Evolutionary conservation across 306 rosid genomes (phyloP).

Genomic region (Inga oerstediana): DNA sequence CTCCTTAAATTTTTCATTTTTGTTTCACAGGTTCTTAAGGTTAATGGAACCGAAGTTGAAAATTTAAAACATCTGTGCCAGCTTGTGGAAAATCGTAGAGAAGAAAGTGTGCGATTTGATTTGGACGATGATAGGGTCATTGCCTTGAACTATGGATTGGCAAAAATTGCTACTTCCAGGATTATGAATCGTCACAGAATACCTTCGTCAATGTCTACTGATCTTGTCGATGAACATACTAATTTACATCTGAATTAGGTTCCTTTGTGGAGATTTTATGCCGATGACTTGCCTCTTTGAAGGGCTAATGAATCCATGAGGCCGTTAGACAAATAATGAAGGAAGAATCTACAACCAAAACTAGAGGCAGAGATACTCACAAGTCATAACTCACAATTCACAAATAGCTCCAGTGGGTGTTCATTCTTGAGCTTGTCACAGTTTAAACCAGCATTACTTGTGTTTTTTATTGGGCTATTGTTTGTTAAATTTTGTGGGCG

Average conservation of each 20-base stretch:
- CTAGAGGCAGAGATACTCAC: neutral
- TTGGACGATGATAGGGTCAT: conserved; percentile 86
- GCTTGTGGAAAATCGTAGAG: conserved; percentile 65
- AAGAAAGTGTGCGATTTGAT: conserved; percentile 74
- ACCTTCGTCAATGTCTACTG: conserved; percentile 68
- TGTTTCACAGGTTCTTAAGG: conserved; percentile 70
- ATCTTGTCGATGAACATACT: conserved; percentile 49
- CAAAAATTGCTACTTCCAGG: conserved; percentile 68
- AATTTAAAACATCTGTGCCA: conserved; percentile 73
- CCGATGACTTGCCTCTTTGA: neutral
- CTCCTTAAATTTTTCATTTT: conserved; percentile 7
- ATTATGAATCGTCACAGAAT: conserved; percentile 84
- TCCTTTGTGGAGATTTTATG: conserved; percentile 3
- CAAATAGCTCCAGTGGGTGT: neutral
- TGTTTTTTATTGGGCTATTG: neutral
- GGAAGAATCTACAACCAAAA: neutral
- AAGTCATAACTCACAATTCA: neutral
- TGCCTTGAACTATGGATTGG: conserved; percentile 61
- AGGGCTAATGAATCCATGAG: neutral
- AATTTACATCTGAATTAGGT: conserved; percentile 20
- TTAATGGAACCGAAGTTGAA: conserved; percentile 71
- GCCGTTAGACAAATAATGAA: neutral
- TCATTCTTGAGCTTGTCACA: neutral
- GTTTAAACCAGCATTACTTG: neutral
- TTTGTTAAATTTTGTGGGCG: neutral